phyloP scores from a whole-genome alignment of 192 early-diverging fungal species.

The Backusella macrospora region DNA sequence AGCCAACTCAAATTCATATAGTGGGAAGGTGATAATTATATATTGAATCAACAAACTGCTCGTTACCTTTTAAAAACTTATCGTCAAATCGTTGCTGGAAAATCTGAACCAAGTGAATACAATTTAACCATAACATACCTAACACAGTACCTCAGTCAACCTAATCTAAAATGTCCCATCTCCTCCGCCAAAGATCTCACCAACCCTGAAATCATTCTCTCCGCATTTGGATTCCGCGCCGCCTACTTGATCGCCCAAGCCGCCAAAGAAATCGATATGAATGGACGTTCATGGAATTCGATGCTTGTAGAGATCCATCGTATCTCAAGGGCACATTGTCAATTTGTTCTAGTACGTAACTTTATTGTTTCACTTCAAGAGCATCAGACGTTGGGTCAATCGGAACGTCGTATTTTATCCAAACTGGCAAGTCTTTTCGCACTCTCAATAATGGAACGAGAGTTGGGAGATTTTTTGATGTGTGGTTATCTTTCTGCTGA shows the following conservation, averaged over 20 bases:
- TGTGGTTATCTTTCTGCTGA: slow-evolving; percentile 54
- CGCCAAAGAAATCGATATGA: slow-evolving; percentile 61
- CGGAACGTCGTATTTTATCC: slow-evolving; percentile 36
- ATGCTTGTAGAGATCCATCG: slow-evolving; percentile 74
- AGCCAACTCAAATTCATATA: too few species aligned
- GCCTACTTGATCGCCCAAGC: slow-evolving; percentile 63
- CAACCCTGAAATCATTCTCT: slow-evolving; percentile 63
- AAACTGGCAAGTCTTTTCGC: slow-evolving; percentile 54
- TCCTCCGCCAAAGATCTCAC: slow-evolving; percentile 51
- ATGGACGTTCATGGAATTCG: slow-evolving; percentile 71
- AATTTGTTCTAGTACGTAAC: slow-evolving; percentile 74
- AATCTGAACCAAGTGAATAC: slow-evolving; percentile 47
- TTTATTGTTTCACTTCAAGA: slow-evolving; percentile 63
- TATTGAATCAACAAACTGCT: slow-evolving; percentile 85
- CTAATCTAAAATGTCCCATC: slow-evolving; percentile 59
- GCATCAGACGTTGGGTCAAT: slow-evolving; percentile 42
- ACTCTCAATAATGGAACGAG: slow-evolving; percentile 67
- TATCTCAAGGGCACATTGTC: slow-evolving; percentile 76
- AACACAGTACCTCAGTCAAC: slow-evolving; percentile 54
- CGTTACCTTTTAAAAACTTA: slow-evolving; percentile 77
- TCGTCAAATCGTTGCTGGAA: slow-evolving; percentile 53
- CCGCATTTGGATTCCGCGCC: slow-evolving; percentile 73
- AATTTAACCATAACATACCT: slow-evolving; percentile 47
- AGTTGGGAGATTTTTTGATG: slow-evolving; percentile 62
- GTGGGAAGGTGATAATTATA: slow-evolving; percentile 85